Evolutionary conservation across 306 rosid genomes (phyloP).

Genomic region (Phaseolus lunatus): DNA sequence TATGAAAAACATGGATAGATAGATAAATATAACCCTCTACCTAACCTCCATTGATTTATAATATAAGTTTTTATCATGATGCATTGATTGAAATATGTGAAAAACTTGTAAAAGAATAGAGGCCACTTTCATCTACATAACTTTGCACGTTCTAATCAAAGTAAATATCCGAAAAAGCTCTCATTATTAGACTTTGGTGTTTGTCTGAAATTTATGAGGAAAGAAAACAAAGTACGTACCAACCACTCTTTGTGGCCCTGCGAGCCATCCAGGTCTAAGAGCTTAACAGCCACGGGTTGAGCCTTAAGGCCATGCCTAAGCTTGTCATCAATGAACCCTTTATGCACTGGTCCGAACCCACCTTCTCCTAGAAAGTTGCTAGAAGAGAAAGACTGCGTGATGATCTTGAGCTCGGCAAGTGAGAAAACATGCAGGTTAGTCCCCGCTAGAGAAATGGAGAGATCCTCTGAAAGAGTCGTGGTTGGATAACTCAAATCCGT

Average conservation of each 20-base stretch:
- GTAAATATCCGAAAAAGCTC: neutral
- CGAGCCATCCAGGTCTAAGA: slow-evolving; percentile 82
- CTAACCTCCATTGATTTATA: too few relatives aligned
- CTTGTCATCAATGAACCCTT: slow-evolving; percentile 90
- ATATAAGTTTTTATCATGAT: too few relatives aligned
- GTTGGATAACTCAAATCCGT: slow-evolving; percentile 72
- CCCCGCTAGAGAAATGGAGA: slow-evolving; percentile 81
- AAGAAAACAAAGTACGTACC: slow-evolving; percentile 52
- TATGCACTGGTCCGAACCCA: slow-evolving; percentile 93
- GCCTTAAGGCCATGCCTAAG: slow-evolving; percentile 75
- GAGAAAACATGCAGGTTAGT: slow-evolving; percentile 69
- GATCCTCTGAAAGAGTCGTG: slow-evolving; percentile 66
- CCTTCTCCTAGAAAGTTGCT: slow-evolving; percentile 86
- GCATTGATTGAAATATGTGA: too few relatives aligned
- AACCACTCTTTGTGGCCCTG: slow-evolving; percentile 96
- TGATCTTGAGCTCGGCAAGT: slow-evolving; percentile 75
- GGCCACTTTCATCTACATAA: neutral
- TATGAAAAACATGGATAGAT: too few relatives aligned
- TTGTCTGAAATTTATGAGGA: neutral
- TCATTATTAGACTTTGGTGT: neutral
- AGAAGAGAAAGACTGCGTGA: slow-evolving; percentile 77
- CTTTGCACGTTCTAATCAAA: neutral
- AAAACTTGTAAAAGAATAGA: neutral
- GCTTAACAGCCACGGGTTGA: slow-evolving; percentile 89
- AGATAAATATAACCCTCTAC: too few relatives aligned